Conservation (phyloP, 1,139 yeast species). For the Blastobotrys illinoisensis region DNA sequence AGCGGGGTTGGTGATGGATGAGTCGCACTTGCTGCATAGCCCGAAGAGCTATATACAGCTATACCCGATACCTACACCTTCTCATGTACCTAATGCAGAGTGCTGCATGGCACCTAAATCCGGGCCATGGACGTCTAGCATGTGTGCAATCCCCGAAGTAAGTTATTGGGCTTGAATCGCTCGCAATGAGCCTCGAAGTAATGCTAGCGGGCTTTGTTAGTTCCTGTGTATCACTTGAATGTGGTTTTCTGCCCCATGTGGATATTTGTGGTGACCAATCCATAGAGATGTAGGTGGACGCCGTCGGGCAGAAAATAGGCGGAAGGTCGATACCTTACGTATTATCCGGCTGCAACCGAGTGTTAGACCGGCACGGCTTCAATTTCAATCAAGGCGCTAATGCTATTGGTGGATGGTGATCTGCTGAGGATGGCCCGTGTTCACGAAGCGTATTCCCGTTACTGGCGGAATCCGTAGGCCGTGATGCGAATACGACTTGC, state of each 20-base stretch:
- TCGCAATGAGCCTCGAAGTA: no score
- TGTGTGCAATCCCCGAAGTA: background rate
- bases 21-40: background rate
- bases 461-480: background rate
- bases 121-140: background rate
- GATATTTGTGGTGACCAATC: background rate
- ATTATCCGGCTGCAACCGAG: background rate
- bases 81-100: background rate
- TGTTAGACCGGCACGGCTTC: background rate
- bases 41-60: background rate
- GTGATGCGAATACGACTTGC: no score
- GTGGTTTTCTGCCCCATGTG: no score
- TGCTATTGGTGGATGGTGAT: background rate
- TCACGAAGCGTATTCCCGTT: background rate
- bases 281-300: background rate
- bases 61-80: background rate
- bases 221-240: no score
- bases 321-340: background rate
- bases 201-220: no score
- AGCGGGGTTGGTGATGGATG: background rate
- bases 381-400: background rate
- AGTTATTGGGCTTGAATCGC: background rate
- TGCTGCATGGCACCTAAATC: background rate
- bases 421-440: background rate
- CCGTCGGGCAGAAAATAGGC: background rate